Percentiles rank a stretch among this genome's conserved stretches.
These are phyloP conservation scores for Diddensiella caesifluorescens DNA, from an alignment of 805 yeast species.

Conservation along the genomic window DNA sequence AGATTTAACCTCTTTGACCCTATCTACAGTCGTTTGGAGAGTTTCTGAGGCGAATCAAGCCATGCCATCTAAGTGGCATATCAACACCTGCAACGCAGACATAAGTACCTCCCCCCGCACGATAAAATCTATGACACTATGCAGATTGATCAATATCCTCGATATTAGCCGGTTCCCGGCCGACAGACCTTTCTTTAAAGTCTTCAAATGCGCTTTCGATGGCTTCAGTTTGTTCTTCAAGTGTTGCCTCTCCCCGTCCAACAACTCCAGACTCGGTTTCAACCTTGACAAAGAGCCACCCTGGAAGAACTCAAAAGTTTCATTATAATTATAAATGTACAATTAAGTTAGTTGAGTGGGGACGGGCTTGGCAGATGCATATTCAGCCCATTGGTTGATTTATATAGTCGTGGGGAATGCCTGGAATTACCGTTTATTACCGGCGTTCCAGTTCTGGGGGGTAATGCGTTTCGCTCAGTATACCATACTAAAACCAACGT, in stretches of 20 bases:
- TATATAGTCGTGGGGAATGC: too few species aligned
- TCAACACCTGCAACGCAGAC: constrained; percentile 33
- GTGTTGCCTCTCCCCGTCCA: constrained; percentile 32
- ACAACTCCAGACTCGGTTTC: constrained; percentile 26
- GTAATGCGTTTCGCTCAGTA: too few species aligned
- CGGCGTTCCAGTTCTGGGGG: too few species aligned
- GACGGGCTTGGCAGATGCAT: too few species aligned
- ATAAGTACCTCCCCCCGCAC: constrained; percentile 32
- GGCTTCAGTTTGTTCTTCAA: constrained; percentile 32
- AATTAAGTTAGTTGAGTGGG: too few species aligned
- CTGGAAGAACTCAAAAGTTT: constrained; percentile 31
- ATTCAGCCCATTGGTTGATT: too few species aligned
- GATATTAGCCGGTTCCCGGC: constrained; percentile 29
- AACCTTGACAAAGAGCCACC: constrained; percentile 30
- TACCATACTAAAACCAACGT: too few species aligned
- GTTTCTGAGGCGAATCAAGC: constrained; percentile 28
- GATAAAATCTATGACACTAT: constrained; percentile 31
- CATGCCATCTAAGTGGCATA: constrained; percentile 29
- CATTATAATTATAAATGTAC: too few species aligned
- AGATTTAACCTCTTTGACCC: constrained; percentile 23
- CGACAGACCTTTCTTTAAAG: constrained; percentile 29
- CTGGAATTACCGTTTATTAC: too few species aligned
- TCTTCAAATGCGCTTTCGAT: constrained; percentile 32
- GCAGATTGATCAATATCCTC: constrained; percentile 29
- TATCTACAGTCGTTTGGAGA: constrained; percentile 27